phyloP scores from a whole-genome alignment of 2,329 filamentous ascomycete species.

The Cucurbitaria berberidis region DNA sequence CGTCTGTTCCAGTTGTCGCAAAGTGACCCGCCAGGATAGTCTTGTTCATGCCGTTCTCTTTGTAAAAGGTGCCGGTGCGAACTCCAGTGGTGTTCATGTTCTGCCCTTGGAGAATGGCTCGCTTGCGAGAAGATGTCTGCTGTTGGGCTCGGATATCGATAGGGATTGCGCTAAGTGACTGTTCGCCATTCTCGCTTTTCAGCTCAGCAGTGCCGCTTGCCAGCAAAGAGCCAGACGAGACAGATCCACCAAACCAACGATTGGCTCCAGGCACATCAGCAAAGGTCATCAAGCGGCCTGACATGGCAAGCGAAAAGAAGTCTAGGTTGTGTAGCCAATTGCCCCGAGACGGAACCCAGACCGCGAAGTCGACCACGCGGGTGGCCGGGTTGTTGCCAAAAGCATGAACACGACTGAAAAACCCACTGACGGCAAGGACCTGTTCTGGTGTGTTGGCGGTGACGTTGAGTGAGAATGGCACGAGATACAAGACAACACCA shows the following conservation, averaged over 20 bases:
- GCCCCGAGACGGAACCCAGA: conserved; percentile 85
- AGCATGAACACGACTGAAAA: conserved; percentile 74
- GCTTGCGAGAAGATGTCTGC: conserved; percentile 46
- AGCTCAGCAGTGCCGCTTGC: conserved; percentile 76
- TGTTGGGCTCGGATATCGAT: conserved; percentile 32
- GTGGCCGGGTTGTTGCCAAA: conserved; percentile 69
- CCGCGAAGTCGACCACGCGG: conserved; percentile 75
- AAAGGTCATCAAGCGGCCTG: conserved; percentile 74
- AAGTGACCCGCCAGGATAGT: conserved; percentile 92
- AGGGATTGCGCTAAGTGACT: conserved; percentile 56
- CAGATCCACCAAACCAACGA: conserved; percentile 80
- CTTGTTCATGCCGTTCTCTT: conserved; percentile 71
- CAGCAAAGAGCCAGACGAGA: conserved; percentile 76
- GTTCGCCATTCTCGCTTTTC: conserved; percentile 36
- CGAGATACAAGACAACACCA: conserved; percentile 75
- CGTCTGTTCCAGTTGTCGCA: conserved; percentile 70
- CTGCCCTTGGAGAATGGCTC: conserved; percentile 50
- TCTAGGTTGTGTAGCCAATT: conserved; percentile 88
- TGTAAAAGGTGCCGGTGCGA: conserved; percentile 80
- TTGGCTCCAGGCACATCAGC: conserved; percentile 66
- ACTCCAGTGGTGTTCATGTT: conserved; percentile 68
- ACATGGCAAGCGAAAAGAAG: conserved; percentile 67
- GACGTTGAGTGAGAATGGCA: conserved; percentile 80
- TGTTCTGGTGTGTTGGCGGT: conserved; percentile 71
- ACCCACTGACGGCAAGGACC: conserved; percentile 79